These are phyloP conservation scores for Acrodontium crateriforme DNA, from an alignment of 2,329 filamentous ascomycete genomes.

Conservation along the genomic window DNA sequence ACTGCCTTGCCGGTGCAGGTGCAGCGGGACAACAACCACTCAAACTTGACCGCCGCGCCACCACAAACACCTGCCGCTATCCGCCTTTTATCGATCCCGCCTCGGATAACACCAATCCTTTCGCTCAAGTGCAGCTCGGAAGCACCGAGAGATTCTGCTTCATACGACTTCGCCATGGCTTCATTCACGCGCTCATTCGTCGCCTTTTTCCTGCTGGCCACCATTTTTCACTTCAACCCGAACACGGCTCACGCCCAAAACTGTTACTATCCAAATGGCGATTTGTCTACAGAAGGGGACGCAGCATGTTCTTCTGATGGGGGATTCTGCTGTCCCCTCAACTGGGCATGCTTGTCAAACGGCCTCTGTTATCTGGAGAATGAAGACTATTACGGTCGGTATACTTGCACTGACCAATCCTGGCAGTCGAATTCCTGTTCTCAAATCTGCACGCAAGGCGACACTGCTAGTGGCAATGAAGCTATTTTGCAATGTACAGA, in stretches of 20 bases:
- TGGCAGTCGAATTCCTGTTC: conserved; percentile 18
- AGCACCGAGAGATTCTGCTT: too few relatives aligned
- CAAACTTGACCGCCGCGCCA: too few relatives aligned
- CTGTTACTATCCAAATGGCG: conserved; percentile 25
- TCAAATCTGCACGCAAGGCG: conserved; percentile 16
- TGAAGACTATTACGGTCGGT: conserved; percentile 17
- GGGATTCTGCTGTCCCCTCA: conserved; percentile 21
- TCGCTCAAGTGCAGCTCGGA: too few relatives aligned
- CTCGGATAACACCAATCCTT: too few relatives aligned
- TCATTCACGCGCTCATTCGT: too few relatives aligned
- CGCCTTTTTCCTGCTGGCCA: too few relatives aligned
- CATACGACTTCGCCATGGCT: too few relatives aligned
- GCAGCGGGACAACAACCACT: too few relatives aligned
- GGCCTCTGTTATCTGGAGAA: conserved; percentile 19
- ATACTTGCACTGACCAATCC: conserved; percentile 21
- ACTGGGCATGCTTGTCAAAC: conserved; percentile 22
- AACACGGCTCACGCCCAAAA: conserved; percentile 10
- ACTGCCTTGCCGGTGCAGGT: too few relatives aligned
- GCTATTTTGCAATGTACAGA: conserved; percentile 17
- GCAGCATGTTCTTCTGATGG: conserved; percentile 14
- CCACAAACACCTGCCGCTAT: too few relatives aligned
- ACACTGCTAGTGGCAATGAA: conserved; percentile 15
- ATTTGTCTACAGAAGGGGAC: conserved; percentile 10
- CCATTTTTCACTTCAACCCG: conserved; percentile 5
- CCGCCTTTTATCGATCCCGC: too few relatives aligned